phyloP scores from a whole-genome alignment of 768 basidiomycete species.

The Naganishia kalamii region DNA sequence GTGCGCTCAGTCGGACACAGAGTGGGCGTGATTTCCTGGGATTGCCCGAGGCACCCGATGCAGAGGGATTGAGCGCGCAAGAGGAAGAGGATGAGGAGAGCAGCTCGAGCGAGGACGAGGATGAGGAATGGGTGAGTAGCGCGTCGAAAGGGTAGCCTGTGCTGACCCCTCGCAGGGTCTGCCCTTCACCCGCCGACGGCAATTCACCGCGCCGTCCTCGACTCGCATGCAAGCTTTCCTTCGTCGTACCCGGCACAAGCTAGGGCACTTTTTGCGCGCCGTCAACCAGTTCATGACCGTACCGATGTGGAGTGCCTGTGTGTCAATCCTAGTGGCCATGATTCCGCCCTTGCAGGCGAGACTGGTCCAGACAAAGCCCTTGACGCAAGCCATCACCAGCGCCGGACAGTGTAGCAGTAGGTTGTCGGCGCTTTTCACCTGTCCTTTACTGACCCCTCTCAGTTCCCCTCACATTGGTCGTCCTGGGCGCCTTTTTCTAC shows the following conservation, averaged over 20 bases:
- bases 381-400: conserved; percentile 46
- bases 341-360: conserved; percentile 66
- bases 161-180: background rate
- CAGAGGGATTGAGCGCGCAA: conserved; percentile 27
- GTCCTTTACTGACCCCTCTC: conserved; percentile 40
- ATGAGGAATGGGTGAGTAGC: conserved; percentile 38
- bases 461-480: conserved; percentile 81
- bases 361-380: conserved; percentile 58
- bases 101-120: conserved; percentile 22
- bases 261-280: conserved; percentile 43
- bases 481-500: conserved; percentile 86
- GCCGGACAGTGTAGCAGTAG: conserved; percentile 45
- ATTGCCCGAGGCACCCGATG: conserved; percentile 36
- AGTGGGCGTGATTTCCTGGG: conserved; percentile 45
- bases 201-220: conserved; percentile 25
- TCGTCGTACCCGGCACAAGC: conserved; percentile 22
- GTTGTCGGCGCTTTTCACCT: conserved; percentile 10
- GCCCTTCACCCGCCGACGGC: conserved; percentile 23
- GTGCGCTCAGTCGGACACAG: conserved; percentile 35
- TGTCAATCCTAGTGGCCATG: conserved; percentile 70
- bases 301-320: conserved; percentile 72
- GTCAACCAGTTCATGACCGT: conserved; percentile 74
- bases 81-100: conserved; percentile 28
- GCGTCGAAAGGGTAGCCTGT: background rate
- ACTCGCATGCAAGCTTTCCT: conserved; percentile 30